Conservation (phyloP, 1,284 basidiomycete genomes). For the Mycosarcoma mackinlayi region DNA sequence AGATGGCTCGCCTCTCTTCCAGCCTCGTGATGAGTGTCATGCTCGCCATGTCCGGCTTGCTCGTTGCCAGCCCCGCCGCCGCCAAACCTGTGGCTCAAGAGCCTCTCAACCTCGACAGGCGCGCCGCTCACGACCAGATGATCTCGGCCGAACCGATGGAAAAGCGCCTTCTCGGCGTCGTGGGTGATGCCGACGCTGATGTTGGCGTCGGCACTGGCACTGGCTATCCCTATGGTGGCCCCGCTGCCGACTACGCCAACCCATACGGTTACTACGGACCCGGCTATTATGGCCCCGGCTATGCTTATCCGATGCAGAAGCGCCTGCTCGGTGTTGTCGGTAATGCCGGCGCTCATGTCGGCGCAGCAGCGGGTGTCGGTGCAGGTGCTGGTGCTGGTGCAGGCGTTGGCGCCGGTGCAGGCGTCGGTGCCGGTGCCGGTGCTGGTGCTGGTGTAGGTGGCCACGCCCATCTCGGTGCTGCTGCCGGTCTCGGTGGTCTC, state of each 20-base stretch:
- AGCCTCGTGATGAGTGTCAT: conserved; percentile 24
- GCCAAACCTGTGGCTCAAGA: conserved; percentile 6
- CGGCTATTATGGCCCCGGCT: no score
- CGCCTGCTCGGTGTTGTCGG: conserved; percentile 2
- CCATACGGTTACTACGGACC: no score
- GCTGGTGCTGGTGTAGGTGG: neutral
- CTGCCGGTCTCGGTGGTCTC: neutral
- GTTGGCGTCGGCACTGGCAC: conserved; percentile 1
- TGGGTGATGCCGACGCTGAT: conserved; percentile 4
- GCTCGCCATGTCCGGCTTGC: conserved; percentile 23
- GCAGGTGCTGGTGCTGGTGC: neutral
- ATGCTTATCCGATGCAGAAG: neutral
- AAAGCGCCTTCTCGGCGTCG: conserved; percentile 1
- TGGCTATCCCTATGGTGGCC: no score
- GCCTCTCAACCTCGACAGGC: neutral
- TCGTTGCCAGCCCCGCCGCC: conserved; percentile 9
- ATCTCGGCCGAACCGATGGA: neutral
- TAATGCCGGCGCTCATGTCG: conserved; percentile 3
- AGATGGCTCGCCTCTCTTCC: conserved; percentile 33
- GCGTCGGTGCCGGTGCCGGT: neutral
- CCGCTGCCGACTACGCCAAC: no score
- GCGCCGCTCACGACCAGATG: conserved; percentile 3
- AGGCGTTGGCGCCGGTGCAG: neutral
- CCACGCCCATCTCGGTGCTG: neutral
- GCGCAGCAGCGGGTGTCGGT: neutral